Evolutionary conservation across 306 rosid genomes (phyloP).

Genomic region (Amphicarpaea edgeworthii): DNA sequence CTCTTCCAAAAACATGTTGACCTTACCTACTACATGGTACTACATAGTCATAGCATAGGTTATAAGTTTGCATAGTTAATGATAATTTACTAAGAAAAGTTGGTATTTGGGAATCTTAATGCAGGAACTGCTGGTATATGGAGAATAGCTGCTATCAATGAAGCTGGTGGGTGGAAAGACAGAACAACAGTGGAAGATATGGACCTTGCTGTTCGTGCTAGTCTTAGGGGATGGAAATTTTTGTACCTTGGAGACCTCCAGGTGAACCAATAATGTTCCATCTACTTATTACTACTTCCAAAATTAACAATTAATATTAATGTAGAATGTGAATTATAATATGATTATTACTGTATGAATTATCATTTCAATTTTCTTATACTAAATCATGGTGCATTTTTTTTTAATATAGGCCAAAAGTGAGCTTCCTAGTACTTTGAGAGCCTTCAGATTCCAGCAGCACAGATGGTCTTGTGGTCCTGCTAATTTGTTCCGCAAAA

Average conservation of each 20-base stretch:
- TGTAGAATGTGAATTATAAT: neutral
- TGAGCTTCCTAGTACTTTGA: conserved; percentile 98
- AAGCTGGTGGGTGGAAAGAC: conserved; percentile 99
- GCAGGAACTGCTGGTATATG: conserved; percentile 97
- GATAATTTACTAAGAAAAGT: neutral
- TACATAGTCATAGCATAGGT: conserved; percentile 17
- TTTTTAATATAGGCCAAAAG: conserved; percentile 74
- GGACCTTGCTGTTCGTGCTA: conserved; percentile 99
- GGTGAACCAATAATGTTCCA: conserved; percentile 52
- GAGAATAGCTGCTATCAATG: conserved; percentile 97
- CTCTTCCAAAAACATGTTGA: neutral
- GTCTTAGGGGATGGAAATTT: conserved; percentile 98
- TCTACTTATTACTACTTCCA: neutral
- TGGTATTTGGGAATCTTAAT: conserved; percentile 20
- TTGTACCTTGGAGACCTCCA: conserved; percentile 96
- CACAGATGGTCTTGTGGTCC: conserved; percentile 99
- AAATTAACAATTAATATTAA: neutral
- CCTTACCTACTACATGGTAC: conserved; percentile 1
- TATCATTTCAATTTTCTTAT: neutral
- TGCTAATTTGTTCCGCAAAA: conserved; percentile 95
- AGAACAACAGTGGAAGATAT: conserved; percentile 98
- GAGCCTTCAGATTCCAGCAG: conserved; percentile 99
- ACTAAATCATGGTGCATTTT: neutral
- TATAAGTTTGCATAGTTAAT: neutral
- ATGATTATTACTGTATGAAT: neutral